Base-by-base conservation (phyloP, 2,329 filamentous ascomycete genomes). In the Tricladium varicosporioides region DNA sequence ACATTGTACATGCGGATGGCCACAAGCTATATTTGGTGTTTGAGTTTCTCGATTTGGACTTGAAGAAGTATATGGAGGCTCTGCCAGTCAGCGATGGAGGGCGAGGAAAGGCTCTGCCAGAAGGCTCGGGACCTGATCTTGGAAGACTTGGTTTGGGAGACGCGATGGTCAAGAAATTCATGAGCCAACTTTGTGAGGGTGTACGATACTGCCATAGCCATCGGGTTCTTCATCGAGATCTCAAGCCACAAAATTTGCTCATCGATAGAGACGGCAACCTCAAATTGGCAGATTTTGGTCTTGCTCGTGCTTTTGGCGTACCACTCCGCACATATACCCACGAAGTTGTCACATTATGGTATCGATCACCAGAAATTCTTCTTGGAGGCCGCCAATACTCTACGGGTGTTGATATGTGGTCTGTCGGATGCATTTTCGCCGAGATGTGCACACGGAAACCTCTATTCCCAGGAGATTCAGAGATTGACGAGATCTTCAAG, bases 31-130 rank as follows among this genome's bases (percentile, higher is more conserved):
- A 96, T 74, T 87, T 96, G 48, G 92, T 96, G 65, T 89, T 92
- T 63, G 92, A 96, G 73, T 96, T 90, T 74, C 87, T 96, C 65
- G 92, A 96, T 70, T 81, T 93, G 57, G 92, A 96, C 69, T 79
- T 96, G 66, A 96, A 96, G 79, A 96, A 95, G 74, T 96, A 95
- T 75, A 96, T 96, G 91, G 92, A 96, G 74, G 84, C 91, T 5
- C 81, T 96, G 45, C 91, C 91, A 3, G 86, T 93, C 57, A 87
- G 81, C 69, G 89, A 95, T 69, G 91, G 91, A 65, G 91, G 91
- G 43, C 85, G 91, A 58, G 91, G 91, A 68, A 94, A 92, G 77
- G 83, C 91, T 44, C 78, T 96, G 51, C 92, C 92, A 8, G 89
- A 93, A 65, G 90, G 89, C 49, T 83, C 87, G 47, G 83, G 82